Base-by-base conservation (phyloP, 495 filamentous ascomycete genomes). In the Daldinia loculata region DNA sequence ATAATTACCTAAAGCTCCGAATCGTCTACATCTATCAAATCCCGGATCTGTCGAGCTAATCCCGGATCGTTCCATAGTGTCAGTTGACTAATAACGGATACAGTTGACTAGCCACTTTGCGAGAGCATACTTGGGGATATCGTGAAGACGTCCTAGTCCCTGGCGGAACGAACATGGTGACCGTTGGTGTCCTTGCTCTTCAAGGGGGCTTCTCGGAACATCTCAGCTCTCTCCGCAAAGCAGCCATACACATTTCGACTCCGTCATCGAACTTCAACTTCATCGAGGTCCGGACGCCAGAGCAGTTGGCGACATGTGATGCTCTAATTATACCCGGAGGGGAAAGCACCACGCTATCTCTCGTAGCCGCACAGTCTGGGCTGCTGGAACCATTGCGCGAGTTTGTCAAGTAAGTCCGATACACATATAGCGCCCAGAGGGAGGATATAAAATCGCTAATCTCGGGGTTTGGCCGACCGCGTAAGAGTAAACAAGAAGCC, bases 141-240 rank as follows among this genome's bases (percentile, higher is more conserved):
- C 19, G 51, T 30, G 26, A 29, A 30, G 27, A 15, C 51, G 11
- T 15, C 30, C 9, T 24, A 36, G 27, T 36, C 3, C 1, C 4
- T 48, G 9, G 6, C 2, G 11, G 36, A 57, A n/a, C 45, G 17
- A 66, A 48, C 2, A 78, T 73, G 71, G 77, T 90, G 70, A 92
- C 91, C 7, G 86, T 97, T 39, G 93, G 93, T 64, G 92, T 97
- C 26, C 88, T 97, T 60, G 95, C 95, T 64, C 86, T 99, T 14
- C 95, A 99, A 80, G 95, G 95, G 71, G 94, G 95, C 45, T 98
- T 98, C 75, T 83, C 86, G 75, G 95, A 99, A 76, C 95, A 99
- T 81, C 74, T 97, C 32, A 84, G 88, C 65, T 86, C 97, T 29
- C 84, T 99, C 38, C 85, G 85, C 59, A 84, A 86, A 67, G 95